Conservation (phyloP, 768 basidiomycete genomes). For the Rhodotorula toruloides region DNA sequence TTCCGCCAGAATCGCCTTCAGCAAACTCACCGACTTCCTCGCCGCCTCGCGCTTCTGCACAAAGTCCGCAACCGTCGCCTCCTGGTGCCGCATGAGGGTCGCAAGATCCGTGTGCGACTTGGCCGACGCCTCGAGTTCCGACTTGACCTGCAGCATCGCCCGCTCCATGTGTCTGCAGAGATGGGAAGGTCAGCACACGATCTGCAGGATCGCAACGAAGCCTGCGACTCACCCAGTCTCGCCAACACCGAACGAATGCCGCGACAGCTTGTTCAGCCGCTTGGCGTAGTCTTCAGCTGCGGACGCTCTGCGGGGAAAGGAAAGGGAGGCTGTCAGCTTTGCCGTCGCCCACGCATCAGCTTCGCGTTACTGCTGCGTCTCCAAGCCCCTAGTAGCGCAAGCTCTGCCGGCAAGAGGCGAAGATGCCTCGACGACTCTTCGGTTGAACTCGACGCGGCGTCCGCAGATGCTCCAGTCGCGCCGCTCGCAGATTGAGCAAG, state of each 20-base stretch:
- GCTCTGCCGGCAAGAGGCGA: no score
- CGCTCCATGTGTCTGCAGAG: constrained; percentile 42
- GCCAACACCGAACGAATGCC: constrained; percentile 69
- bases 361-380: no score
- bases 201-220: not conserved
- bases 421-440: no score
- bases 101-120: constrained; percentile 67
- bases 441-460: no score
- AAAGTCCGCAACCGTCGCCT: constrained; percentile 61
- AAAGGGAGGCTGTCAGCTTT: no score
- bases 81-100: constrained; percentile 67
- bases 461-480: no score
- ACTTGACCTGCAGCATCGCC: constrained; percentile 69
- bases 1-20: no score
- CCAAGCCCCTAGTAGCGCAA: no score
- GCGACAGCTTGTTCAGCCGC: constrained; percentile 70
- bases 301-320: constrained; percentile 55
- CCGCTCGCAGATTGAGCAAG: no score
- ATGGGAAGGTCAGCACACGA: constrained; percentile 34
- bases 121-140: constrained; percentile 79
- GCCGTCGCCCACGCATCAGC: no score
- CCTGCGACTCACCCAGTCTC: constrained; percentile 74
- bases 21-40: constrained; percentile 56
- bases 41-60: constrained; percentile 62
- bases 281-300: constrained; percentile 97